phyloP scores from a whole-genome alignment of 148 eudicot genomes.

The Hydrangea macrophylla region DNA sequence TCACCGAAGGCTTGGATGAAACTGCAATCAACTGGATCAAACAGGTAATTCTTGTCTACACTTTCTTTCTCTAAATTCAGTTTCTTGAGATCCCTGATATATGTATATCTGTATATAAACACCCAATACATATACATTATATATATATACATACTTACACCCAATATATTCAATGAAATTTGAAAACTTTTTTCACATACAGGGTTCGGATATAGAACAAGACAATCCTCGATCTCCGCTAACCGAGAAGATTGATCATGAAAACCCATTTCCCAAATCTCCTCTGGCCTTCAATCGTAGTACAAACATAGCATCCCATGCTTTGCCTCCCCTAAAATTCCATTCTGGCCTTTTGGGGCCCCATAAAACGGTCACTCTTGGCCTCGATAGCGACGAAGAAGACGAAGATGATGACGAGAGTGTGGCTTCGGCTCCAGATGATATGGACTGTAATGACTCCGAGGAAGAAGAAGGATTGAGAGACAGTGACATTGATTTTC shows the following conservation, averaged over 20 bases:
- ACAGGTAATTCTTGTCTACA: conserved; percentile 37
- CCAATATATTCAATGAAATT: neutral
- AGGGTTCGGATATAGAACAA: conserved; percentile 52
- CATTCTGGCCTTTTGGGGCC: conserved; percentile 59
- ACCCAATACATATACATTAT: neutral
- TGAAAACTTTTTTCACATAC: conserved; percentile 17
- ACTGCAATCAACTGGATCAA: conserved; percentile 78
- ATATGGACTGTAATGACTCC: conserved; percentile 37
- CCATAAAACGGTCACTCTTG: conserved; percentile 32
- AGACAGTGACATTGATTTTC: conserved; percentile 12
- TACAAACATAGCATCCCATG: conserved; percentile 39
- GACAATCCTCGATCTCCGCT: conserved; percentile 34
- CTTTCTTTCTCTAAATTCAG: neutral
- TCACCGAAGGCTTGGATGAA: conserved; percentile 83
- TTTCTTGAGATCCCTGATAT: neutral
- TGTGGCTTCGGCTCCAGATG: conserved; percentile 63
- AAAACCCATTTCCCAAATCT: conserved; percentile 40
- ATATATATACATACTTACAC: neutral
- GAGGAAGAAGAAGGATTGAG: conserved; percentile 51
- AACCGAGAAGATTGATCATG: conserved; percentile 37
- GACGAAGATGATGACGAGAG: conserved; percentile 55
- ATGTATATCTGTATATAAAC: neutral
- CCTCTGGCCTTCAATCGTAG: conserved; percentile 34
- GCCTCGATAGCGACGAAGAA: conserved; percentile 32
- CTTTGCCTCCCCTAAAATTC: conserved; percentile 72